phyloP scores from a whole-genome alignment of 2,329 filamentous ascomycete species.

The Penicillium crustosum region DNA sequence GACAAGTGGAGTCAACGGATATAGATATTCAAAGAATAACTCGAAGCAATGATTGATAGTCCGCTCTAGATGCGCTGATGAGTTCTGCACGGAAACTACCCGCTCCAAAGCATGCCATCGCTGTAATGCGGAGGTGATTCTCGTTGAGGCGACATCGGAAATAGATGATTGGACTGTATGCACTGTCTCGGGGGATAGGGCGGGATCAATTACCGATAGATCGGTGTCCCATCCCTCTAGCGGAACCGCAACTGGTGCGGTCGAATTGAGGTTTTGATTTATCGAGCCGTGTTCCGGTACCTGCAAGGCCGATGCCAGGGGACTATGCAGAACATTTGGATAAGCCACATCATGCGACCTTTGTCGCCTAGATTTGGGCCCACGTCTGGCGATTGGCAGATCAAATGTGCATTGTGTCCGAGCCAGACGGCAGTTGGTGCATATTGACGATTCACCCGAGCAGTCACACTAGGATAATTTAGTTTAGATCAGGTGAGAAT shows the following conservation, averaged over 20 bases:
- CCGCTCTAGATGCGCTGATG: conserved; percentile 11
- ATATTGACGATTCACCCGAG: too few relatives aligned
- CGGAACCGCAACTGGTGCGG: not conserved
- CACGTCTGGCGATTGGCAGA: too few relatives aligned
- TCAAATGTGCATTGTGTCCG: too few relatives aligned
- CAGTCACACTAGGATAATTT: too few relatives aligned
- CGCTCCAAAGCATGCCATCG: conserved; percentile 20
- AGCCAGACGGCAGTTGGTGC: too few relatives aligned
- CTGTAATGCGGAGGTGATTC: conserved; percentile 13
- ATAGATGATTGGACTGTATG: conserved; percentile 14
- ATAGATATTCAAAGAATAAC: conserved; percentile 48
- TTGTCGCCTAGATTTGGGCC: too few relatives aligned
- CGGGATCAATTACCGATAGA: conserved; percentile 6
- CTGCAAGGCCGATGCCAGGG: too few relatives aligned
- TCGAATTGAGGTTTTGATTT: not conserved
- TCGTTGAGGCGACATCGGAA: conserved; percentile 14
- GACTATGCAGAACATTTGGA: too few relatives aligned
- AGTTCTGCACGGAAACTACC: conserved; percentile 2
- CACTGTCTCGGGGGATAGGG: conserved; percentile 12
- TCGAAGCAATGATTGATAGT: conserved; percentile 35
- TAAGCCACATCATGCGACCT: too few relatives aligned
- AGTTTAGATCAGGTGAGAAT: too few relatives aligned
- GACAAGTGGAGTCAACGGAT: conserved; percentile 45
- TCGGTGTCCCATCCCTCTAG: conserved; percentile 11
- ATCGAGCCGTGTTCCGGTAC: not conserved